Evolutionary conservation across 2,329 filamentous ascomycete species (phyloP).

Genomic region (Fusarium drepaniforme): DNA sequence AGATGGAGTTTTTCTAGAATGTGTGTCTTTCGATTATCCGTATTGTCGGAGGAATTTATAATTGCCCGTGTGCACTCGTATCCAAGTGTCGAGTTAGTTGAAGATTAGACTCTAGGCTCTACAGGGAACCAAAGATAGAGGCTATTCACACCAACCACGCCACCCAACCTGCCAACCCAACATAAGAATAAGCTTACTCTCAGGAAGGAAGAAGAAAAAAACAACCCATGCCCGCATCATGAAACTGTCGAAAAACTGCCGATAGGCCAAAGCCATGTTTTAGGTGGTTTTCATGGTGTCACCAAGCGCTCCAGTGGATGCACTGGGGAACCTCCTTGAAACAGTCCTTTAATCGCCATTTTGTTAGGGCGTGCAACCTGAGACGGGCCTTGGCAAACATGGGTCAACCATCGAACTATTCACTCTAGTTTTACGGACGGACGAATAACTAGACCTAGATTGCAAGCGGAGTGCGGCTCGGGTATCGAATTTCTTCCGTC

Average conservation of each 20-base stretch:
- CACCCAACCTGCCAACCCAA: not conserved
- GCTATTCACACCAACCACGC: not conserved
- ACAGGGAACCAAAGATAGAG: not conserved
- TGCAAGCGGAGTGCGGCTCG: not conserved
- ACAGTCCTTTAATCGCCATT: constrained; percentile 19
- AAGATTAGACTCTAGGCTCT: not conserved
- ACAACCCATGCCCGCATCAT: not conserved
- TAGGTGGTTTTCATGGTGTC: not conserved
- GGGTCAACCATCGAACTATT: not conserved
- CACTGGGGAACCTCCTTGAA: constrained; percentile 4
- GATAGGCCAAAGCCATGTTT: not conserved
- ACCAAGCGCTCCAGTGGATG: not conserved
- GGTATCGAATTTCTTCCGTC: constrained; percentile 5
- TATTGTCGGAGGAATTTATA: not conserved
- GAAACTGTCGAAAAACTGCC: not conserved
- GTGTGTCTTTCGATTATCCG: not conserved
- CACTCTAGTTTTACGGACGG: not conserved
- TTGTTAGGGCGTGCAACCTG: constrained; percentile 1
- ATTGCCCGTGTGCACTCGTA: not conserved
- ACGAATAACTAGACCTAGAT: not conserved
- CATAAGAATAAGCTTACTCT: not conserved
- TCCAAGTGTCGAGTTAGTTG: not conserved
- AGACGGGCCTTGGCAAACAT: constrained; percentile 7
- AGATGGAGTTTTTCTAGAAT: not conserved
- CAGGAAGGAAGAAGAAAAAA: not conserved